These are phyloP conservation scores for Sporothrix schenckii DNA, from an alignment of 2,329 filamentous ascomycete genomes.

Conservation along the genomic window DNA sequence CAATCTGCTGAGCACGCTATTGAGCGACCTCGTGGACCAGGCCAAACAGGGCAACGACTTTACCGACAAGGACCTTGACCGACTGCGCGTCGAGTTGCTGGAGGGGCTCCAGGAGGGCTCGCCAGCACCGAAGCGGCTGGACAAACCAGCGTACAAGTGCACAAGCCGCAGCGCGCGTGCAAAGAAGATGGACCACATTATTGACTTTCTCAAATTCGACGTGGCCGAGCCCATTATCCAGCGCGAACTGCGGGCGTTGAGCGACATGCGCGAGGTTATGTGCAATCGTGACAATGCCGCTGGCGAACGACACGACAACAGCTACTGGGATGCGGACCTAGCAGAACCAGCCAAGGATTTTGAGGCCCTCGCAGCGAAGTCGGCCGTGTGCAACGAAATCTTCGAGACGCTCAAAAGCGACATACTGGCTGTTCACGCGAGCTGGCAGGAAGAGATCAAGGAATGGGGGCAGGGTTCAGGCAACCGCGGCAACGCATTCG, in stretches of 20 bases:
- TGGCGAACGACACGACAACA: slow-evolving; percentile 27
- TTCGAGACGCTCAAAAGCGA: slow-evolving; percentile 43
- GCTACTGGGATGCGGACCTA: slow-evolving; percentile 47
- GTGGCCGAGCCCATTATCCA: slow-evolving; percentile 52
- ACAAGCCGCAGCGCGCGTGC: slow-evolving; percentile 35
- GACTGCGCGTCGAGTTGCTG: slow-evolving; percentile 39
- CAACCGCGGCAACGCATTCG: neutral
- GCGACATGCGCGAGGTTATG: slow-evolving; percentile 37
- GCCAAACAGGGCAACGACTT: slow-evolving; percentile 60
- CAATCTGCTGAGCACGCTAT: slow-evolving; percentile 54
- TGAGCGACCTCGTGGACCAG: slow-evolving; percentile 60
- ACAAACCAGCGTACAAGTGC: slow-evolving; percentile 52
- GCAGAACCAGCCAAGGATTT: slow-evolving; percentile 43
- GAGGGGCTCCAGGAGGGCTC: slow-evolving; percentile 35
- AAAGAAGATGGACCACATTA: slow-evolving; percentile 52
- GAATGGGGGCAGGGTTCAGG: slow-evolving; percentile 24
- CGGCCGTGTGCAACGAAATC: slow-evolving; percentile 41
- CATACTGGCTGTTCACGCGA: slow-evolving; percentile 39
- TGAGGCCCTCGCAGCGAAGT: slow-evolving; percentile 40
- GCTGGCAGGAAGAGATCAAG: slow-evolving; percentile 42
- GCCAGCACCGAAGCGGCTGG: slow-evolving; percentile 36
- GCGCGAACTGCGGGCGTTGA: slow-evolving; percentile 44
- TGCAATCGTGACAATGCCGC: slow-evolving; percentile 25
- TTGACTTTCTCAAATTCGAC: slow-evolving; percentile 64
- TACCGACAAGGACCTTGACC: slow-evolving; percentile 46